Evolutionary conservation across 2,329 filamentous ascomycete species (phyloP).

Genomic region (Epichloe sibirici): DNA sequence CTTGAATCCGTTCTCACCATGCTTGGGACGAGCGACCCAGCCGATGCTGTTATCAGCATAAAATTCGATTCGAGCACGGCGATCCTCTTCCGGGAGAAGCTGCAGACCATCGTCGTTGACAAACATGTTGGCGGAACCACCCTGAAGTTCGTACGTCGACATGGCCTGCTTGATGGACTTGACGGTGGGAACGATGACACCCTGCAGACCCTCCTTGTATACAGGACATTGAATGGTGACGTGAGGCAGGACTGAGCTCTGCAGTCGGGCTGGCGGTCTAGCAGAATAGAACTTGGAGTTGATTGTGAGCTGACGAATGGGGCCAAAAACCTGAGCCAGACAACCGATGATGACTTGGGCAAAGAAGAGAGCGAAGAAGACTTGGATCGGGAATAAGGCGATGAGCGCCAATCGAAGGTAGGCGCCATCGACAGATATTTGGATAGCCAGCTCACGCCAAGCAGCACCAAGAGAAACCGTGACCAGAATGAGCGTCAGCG

Average conservation of each 20-base stretch:
- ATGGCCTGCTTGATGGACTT: slow-evolving; percentile 68
- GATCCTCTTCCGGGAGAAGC: slow-evolving; percentile 49
- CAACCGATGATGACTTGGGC: slow-evolving; percentile 67
- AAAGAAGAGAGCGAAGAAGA: slow-evolving; percentile 77
- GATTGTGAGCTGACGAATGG: slow-evolving; percentile 56
- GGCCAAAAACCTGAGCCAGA: slow-evolving; percentile 63
- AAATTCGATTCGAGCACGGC: slow-evolving; percentile 52
- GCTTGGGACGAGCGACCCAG: slow-evolving; percentile 54
- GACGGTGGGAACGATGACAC: slow-evolving; percentile 66
- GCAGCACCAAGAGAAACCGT: slow-evolving; percentile 56
- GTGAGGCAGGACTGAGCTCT: slow-evolving; percentile 48
- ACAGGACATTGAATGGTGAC: slow-evolving; percentile 79
- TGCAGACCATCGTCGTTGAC: slow-evolving; percentile 67
- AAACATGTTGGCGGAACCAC: slow-evolving; percentile 67
- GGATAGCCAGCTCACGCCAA: slow-evolving; percentile 55
- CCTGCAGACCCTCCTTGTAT: slow-evolving; percentile 70
- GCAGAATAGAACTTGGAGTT: slow-evolving; percentile 81
- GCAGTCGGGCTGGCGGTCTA: slow-evolving; percentile 50
- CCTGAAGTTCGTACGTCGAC: slow-evolving; percentile 64
- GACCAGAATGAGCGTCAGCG: slow-evolving; percentile 53
- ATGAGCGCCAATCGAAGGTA: slow-evolving; percentile 54
- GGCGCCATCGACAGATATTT: slow-evolving; percentile 51
- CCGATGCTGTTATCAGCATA: slow-evolving; percentile 58
- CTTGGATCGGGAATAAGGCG: slow-evolving; percentile 54
- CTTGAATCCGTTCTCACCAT: slow-evolving; percentile 49